Evolutionary conservation across 1,139 yeast genomes (phyloP).

Genomic region (Blastobotrys apis): DNA sequence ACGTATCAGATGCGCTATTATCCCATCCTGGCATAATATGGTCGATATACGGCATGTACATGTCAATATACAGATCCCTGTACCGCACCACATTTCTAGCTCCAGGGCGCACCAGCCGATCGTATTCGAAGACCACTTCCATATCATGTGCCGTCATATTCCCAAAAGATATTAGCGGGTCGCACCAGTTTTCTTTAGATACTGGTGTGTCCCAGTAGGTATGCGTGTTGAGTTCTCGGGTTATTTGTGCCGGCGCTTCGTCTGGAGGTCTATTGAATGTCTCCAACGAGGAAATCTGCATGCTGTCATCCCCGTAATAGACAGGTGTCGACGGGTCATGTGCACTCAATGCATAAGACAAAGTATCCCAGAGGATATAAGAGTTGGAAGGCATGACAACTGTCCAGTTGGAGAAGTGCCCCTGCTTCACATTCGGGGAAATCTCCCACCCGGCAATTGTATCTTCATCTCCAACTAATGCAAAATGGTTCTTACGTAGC

Average conservation of each 20-base stretch:
- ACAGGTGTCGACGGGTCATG: neutral
- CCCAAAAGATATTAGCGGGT: neutral
- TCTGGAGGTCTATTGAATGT: too few relatives aligned
- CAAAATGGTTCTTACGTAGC: too few relatives aligned
- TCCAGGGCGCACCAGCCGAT: too few relatives aligned
- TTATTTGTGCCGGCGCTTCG: too few relatives aligned
- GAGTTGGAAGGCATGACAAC: neutral
- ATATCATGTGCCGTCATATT: neutral
- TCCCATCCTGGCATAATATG: constrained; percentile 27
- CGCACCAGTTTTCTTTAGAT: neutral
- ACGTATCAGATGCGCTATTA: constrained; percentile 21
- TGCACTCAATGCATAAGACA: neutral
- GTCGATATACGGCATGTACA: constrained; percentile 29
- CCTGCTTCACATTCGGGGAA: too few relatives aligned
- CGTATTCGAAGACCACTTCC: neutral
- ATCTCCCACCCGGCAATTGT: too few relatives aligned
- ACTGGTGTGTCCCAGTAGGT: too few relatives aligned
- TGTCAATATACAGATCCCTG: constrained; percentile 32
- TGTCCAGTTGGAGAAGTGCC: neutral
- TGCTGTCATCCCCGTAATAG: neutral
- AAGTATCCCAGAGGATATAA: neutral
- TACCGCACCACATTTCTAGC: too few relatives aligned
- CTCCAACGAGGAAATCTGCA: too few relatives aligned
- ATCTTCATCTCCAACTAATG: too few relatives aligned
- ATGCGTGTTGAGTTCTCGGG: too few relatives aligned